phyloP scores from a whole-genome alignment of 1,284 basidiomycete genomes.

The Ceratobasidium theobromae region DNA sequence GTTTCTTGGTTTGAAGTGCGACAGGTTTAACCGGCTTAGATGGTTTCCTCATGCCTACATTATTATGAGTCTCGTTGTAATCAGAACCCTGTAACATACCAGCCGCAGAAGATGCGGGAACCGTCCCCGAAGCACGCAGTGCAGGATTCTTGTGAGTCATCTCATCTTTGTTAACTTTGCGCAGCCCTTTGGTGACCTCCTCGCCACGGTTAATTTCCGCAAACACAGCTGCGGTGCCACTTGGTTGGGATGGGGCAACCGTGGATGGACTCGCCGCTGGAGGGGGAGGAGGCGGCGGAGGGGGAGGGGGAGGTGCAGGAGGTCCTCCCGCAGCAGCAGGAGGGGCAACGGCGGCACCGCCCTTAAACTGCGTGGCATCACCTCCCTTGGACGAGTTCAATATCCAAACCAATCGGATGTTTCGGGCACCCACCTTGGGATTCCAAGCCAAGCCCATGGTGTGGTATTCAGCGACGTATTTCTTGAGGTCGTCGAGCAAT shows the following conservation, averaged over 20 bases:
- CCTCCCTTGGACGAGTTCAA: slow-evolving; percentile 55
- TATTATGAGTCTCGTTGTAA: slow-evolving; percentile 8
- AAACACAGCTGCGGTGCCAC: slow-evolving; percentile 85
- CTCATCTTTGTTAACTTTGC: slow-evolving; percentile 93
- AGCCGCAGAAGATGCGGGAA: slow-evolving; percentile 51
- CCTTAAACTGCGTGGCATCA: slow-evolving; percentile 58
- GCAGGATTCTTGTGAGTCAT: slow-evolving; percentile 99
- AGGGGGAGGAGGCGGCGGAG: slow-evolving; percentile 52
- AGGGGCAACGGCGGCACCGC: slow-evolving; percentile 41
- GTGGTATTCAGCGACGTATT: slow-evolving; percentile 86
- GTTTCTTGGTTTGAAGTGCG: slow-evolving; percentile 83
- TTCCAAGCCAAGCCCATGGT: slow-evolving; percentile 92
- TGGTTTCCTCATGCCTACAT: slow-evolving; percentile 60
- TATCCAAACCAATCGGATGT: neutral
- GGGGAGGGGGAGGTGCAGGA: slow-evolving; percentile 58
- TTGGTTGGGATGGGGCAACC: slow-evolving; percentile 46
- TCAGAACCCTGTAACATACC: slow-evolving; percentile 34
- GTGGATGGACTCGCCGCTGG: slow-evolving; percentile 48
- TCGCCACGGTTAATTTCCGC: slow-evolving; percentile 89
- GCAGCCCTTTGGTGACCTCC: slow-evolving; percentile 84
- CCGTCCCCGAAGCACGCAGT: slow-evolving; percentile 66
- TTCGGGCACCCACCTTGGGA: slow-evolving; percentile 57
- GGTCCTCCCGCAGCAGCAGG: slow-evolving; percentile 44
- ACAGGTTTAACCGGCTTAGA: slow-evolving; percentile 80
- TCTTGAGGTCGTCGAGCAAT: slow-evolving; percentile 75